A percentile compares a stretch with the other conserved stretches of the same genome.
Conservation (phyloP, 2,329 filamentous ascomycete genomes). For the Eutypella sp. region DNA sequence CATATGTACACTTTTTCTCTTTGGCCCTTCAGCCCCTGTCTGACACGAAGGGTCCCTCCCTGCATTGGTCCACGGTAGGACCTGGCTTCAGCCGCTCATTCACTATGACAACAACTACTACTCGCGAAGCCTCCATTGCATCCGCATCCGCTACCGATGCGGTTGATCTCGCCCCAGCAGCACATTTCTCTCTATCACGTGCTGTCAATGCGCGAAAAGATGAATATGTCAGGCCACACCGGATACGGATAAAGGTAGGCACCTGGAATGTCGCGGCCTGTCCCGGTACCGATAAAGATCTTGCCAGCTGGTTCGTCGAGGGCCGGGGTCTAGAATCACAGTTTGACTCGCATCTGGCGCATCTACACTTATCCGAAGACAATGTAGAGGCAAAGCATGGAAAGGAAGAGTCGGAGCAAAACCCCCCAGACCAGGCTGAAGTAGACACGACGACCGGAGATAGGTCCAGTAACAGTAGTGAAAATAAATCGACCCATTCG, state of each 20-base stretch:
- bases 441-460: background rate
- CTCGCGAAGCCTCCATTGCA: conserved; percentile 24
- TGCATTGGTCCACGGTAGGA: too few species aligned
- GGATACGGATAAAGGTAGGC: conserved; percentile 81
- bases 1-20: background rate
- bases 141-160: conserved; percentile 37
- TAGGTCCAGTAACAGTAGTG: conserved; percentile 14
- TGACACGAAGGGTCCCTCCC: background rate
- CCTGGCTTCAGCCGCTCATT: too few species aligned
- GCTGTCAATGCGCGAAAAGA: conserved; percentile 66
- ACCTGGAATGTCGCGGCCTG: conserved; percentile 92
- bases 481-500: conserved; percentile 20
- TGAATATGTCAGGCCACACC: conserved; percentile 73
- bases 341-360: conserved; percentile 57
- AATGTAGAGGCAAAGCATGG: conserved; percentile 26
- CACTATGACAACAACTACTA: conserved; percentile 19
- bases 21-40: background rate
- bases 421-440: conserved; percentile 3
- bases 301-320: conserved; percentile 82
- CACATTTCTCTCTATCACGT: conserved; percentile 55
- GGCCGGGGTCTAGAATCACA: conserved; percentile 65
- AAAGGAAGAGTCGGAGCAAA: conserved; percentile 7
- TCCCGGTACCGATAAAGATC: conserved; percentile 79
- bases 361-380: conserved; percentile 41
- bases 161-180: conserved; percentile 38